Base-by-base conservation (phyloP, 73 alveolate genomes). In the Paraurostyla sp. region DNA sequence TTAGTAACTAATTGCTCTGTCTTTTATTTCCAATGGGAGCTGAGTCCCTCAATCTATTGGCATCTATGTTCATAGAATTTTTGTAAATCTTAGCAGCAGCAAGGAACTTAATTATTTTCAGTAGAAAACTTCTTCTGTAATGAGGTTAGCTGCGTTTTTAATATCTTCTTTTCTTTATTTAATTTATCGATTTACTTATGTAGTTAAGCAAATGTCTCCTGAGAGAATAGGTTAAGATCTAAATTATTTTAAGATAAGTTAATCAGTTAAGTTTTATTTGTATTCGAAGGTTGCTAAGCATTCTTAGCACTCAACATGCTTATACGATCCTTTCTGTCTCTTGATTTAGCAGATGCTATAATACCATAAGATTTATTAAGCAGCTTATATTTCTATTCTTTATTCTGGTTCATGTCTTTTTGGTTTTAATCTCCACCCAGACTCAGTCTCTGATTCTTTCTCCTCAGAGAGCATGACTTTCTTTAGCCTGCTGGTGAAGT, bases 51-150 rank as follows among this genome's bases (percentile, higher is more conserved):
- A 0, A 15, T 20, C 38, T 65, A 38, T 0, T 27, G 4, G 6
- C 3, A 18, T 65, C 41, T 65, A 65, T 32, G 9, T 16, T 65
- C 82, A 65, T 65, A 65, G 23, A 16, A 65, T 3, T 32, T 7
- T 30, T 65, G 58, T 16, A 65, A 0, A 2, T 65, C 82, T 30
- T 65, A 22, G 41, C 82, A 65, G 38, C 82, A 65, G 58, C 82
- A 65, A 9, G 69, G 58, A 9, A 18, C n/a, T 30, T 65, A 40
- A 65, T 40, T 35, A 13, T 16, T 38, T 1, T 3, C 13, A 38
- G 9, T 33, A 0, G 9, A 29, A 15, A 36, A 6, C 41, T 65
- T 38, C 0, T 4, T 11, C 13, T 65, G 7, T 1, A 65, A 15
- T 38, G 32, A 38, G 16, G 35, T 65, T 40, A 65, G 2, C 58